Evolutionary conservation across 2,329 filamentous ascomycete genomes (phyloP), one percentile per base, ranked within the genome.

Genomic region (Talaromyces sp.): DNA sequence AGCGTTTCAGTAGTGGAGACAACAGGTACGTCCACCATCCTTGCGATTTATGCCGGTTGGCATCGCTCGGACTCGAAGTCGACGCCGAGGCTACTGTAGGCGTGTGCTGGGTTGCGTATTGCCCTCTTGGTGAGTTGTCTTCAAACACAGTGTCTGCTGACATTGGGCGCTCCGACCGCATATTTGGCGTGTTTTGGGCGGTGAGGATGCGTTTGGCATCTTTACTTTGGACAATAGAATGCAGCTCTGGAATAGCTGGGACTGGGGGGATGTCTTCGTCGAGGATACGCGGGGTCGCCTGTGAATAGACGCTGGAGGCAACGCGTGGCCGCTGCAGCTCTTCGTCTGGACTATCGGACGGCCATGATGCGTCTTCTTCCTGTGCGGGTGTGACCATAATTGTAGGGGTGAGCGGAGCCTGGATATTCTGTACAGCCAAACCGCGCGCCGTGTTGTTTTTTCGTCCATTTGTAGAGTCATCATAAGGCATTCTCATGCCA

Each of bases 1-100:
- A 75, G 44, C 74, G 71, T 32, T 73, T 71, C 27, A 80, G 63
- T 6, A 80, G 68, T 0, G 80, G 80, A 1, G 79, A 80, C 2
- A 80, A 72, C 25, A 81, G 69, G 53, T 77, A 73, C 30, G 75
- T 81, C 80, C 80, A 82, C 80, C 80, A 82, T 19, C 80, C 80
- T 61, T 80, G 77, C 0, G 80, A 81, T 28, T 74, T 69, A 32
- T 72, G 79, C 54, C 75, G 71, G 47, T 69, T 73, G 4, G 69
- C 62, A 32, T 59, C 57, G 25, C 75, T 66, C 4, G 74, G 75
- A 56, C 75, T 75, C 22, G 77, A 68, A 44, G 72, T 75, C 4
- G 72, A 66, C 8, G 67, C 68, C 39, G 67, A 66, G n/a, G 19
- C n/a, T 1, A 47, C 2, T 19, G 44, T 47, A 22, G 44, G 19